Conservation (phyloP, 1,284 basidiomycete species). For the Rhodotorula sp. region DNA sequence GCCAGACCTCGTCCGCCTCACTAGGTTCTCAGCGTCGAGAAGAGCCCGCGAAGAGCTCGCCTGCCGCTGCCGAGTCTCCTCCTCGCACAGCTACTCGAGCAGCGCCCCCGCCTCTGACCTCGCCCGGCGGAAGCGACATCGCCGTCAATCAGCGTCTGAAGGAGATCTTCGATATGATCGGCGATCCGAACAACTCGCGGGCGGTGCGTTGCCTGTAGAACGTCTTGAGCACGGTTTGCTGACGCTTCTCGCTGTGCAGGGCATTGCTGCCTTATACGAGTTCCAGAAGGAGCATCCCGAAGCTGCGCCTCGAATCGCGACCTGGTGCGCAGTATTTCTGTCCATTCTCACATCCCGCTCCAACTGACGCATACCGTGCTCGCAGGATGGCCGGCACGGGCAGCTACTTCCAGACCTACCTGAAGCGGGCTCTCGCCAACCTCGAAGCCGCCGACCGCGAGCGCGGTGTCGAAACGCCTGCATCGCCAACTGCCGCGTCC, state of each 20-base stretch:
- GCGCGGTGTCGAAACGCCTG: slow-evolving; percentile 10
- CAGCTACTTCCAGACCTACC: slow-evolving; percentile 52
- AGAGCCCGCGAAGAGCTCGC: neutral
- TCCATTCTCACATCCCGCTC: neutral
- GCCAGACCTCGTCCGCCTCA: slow-evolving; percentile 14
- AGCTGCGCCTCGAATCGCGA: slow-evolving; percentile 71
- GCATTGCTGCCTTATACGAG: slow-evolving; percentile 92
- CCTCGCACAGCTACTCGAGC: neutral
- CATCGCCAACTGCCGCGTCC: neutral
- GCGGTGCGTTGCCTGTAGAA: neutral
- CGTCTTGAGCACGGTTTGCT: slow-evolving; percentile 52
- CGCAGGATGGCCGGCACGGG: slow-evolving; percentile 51
- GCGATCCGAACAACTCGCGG: slow-evolving; percentile 74
- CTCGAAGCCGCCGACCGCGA: slow-evolving; percentile 37
- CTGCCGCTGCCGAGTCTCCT: neutral
- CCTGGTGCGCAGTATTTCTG: slow-evolving; percentile 13
- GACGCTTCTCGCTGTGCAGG: slow-evolving; percentile 46
- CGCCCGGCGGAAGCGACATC: slow-evolving; percentile 34
- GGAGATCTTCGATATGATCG: slow-evolving; percentile 83
- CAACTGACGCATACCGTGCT: neutral
- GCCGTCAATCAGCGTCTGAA: slow-evolving; percentile 57
- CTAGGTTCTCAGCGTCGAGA: slow-evolving; percentile 6
- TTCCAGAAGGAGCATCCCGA: slow-evolving; percentile 90
- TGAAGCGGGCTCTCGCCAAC: slow-evolving; percentile 51
- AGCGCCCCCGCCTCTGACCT: neutral